Evolutionary conservation across 305 asterid species (phyloP).

Genomic region (Fraxinus platypoda): DNA sequence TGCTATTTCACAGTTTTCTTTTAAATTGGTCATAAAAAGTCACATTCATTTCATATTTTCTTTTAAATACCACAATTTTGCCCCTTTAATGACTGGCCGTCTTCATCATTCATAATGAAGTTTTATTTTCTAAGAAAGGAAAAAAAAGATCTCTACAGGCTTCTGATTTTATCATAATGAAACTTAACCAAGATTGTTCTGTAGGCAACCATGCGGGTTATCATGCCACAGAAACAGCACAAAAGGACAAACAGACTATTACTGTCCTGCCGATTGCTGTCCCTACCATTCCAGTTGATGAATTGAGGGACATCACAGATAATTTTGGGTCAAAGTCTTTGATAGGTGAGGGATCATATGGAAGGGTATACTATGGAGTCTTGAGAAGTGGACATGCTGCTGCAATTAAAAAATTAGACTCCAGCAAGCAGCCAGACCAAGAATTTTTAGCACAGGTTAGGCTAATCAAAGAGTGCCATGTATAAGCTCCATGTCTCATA

Average conservation of each 20-base stretch:
- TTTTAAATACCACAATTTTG: not conserved
- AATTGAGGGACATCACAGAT: slow-evolving; percentile 61
- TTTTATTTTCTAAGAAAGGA: not conserved
- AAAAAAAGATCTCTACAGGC: not conserved
- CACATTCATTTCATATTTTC: slow-evolving; percentile 6
- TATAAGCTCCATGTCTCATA: slow-evolving; percentile 8
- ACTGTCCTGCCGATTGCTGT: slow-evolving; percentile 64
- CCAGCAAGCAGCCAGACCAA: slow-evolving; percentile 82
- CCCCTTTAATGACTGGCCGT: not conserved
- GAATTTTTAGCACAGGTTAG: slow-evolving; percentile 70
- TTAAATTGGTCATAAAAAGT: slow-evolving; percentile 9
- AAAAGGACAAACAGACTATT: slow-evolving; percentile 44
- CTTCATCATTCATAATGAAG: not conserved
- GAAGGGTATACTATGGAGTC: slow-evolving; percentile 68
- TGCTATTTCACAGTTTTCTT: not conserved
- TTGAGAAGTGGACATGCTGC: slow-evolving; percentile 56
- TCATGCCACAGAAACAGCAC: slow-evolving; percentile 54
- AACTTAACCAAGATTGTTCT: slow-evolving; percentile 19
- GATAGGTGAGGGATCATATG: slow-evolving; percentile 78
- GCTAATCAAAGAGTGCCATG: not conserved
- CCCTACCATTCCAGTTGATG: slow-evolving; percentile 63
- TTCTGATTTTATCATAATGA: not conserved
- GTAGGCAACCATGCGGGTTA: slow-evolving; percentile 55
- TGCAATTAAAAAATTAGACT: slow-evolving; percentile 70
- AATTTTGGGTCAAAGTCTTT: slow-evolving; percentile 65